phyloP scores from a whole-genome alignment of 164 flowering plant genomes.

The Santalum album region DNA sequence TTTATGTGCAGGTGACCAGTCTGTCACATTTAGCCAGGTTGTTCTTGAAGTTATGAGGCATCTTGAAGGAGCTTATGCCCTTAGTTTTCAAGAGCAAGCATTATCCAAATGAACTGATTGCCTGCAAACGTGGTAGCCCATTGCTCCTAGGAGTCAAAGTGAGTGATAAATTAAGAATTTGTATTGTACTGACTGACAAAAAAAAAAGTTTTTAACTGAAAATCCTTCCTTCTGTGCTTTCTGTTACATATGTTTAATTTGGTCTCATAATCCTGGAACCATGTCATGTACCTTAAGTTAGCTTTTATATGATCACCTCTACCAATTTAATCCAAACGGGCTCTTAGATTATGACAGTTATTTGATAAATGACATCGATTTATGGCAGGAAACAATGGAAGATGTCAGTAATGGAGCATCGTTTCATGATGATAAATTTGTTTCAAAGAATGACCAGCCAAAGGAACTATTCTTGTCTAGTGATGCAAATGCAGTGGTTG shows the following conservation, averaged over 20 bases:
- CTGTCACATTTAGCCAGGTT: constrained; percentile 81
- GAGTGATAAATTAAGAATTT: constrained; percentile 20
- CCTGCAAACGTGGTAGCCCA: constrained; percentile 99
- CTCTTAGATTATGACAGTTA: too few species aligned
- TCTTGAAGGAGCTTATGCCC: constrained; percentile 99
- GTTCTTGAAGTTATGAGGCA: constrained; percentile 97
- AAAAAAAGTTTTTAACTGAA: background rate
- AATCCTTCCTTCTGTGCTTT: background rate
- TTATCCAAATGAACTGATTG: constrained; percentile 95
- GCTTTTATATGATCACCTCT: too few species aligned
- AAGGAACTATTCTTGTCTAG: constrained; percentile 90
- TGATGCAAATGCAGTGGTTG: constrained; percentile 89
- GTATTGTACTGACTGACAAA: too few species aligned
- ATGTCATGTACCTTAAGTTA: too few species aligned
- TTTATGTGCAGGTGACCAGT: constrained; percentile 56
- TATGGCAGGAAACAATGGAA: constrained; percentile 51
- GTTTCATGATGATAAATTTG: constrained; percentile 52
- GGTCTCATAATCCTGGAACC: too few species aligned
- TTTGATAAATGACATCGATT: too few species aligned
- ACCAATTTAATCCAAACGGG: too few species aligned
- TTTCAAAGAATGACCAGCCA: constrained; percentile 53
- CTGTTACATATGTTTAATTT: too few species aligned
- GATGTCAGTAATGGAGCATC: constrained; percentile 35
- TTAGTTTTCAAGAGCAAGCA: constrained; percentile 85
- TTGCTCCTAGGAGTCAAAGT: constrained; percentile 93